Conservation (phyloP, 495 filamentous ascomycete genomes). For the Terfezia boudieri region DNA sequence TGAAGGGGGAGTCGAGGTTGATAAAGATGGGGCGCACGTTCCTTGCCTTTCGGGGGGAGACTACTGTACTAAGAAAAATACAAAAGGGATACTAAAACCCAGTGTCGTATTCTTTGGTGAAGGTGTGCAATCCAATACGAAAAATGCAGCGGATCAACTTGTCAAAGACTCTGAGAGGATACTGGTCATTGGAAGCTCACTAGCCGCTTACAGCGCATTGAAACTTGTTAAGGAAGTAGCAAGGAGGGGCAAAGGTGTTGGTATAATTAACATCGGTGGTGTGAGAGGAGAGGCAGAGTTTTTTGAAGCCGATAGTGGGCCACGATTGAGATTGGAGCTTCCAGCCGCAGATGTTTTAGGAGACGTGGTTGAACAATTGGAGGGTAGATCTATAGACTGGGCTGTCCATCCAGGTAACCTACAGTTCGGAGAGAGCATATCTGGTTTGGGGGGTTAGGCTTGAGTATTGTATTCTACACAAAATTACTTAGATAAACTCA, state of each 20-base stretch:
- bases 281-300: constrained; percentile 57
- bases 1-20: constrained; percentile 44
- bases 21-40: constrained; percentile 45
- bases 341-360: constrained; percentile 8
- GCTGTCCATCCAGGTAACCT: too few relatives aligned
- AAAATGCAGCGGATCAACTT: constrained; percentile 51
- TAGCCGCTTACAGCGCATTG: constrained; percentile 93
- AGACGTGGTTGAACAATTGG: constrained; percentile 9
- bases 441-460: too few relatives aligned
- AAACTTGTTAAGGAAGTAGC: constrained; percentile 63
- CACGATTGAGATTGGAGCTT: constrained; percentile 13
- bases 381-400: background rate
- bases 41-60: background rate
- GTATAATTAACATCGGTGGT: constrained; percentile 61
- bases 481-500: too few relatives aligned
- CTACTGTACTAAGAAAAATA: background rate
- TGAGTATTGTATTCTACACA: too few relatives aligned
- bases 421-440: too few relatives aligned
- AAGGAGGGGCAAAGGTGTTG: constrained; percentile 64
- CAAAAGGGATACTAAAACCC: constrained; percentile 46
- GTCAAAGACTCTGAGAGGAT: constrained; percentile 53
- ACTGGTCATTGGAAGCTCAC: constrained; percentile 63
- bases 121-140: constrained; percentile 44
- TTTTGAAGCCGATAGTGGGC: constrained; percentile 23
- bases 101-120: constrained; percentile 93